These are phyloP conservation scores for Penicillium glabrum DNA, from an alignment of 2,329 filamentous ascomycete genomes.

Conservation along the genomic window DNA sequence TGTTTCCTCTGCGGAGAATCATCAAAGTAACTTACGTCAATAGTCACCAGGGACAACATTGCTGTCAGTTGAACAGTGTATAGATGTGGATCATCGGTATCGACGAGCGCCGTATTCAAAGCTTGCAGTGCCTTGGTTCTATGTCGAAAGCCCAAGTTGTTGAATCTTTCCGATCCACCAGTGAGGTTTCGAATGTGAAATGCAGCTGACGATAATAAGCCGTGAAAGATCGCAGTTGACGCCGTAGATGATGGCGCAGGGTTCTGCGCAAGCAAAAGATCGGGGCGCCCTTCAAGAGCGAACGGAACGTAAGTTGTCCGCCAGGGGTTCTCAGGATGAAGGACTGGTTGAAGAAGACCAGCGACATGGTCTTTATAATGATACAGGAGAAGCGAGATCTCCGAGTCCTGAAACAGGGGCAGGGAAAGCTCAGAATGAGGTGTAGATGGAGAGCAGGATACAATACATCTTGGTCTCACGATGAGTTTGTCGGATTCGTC, in stretches of 20 bases:
- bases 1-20: neutral
- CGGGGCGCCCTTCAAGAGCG: slow-evolving; percentile 10
- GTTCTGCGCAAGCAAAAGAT: slow-evolving; percentile 4
- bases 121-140: slow-evolving; percentile 5
- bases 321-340: slow-evolving; percentile 10
- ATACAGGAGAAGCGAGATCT: slow-evolving; percentile 4
- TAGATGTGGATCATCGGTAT: neutral
- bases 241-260: neutral
- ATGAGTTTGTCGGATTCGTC: neutral
- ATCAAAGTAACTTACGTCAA: slow-evolving; percentile 15
- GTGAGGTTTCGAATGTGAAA: slow-evolving; percentile 11
- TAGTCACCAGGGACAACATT: slow-evolving; percentile 21
- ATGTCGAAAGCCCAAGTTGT: slow-evolving; percentile 6
- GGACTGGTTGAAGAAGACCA: slow-evolving; percentile 11
- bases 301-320: slow-evolving; percentile 13
- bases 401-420: slow-evolving; percentile 1
- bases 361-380: slow-evolving; percentile 13
- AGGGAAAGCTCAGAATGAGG: neutral
- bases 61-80: slow-evolving; percentile 13
- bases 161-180: neutral
- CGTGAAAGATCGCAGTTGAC: slow-evolving; percentile 12
- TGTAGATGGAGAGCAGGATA: neutral
- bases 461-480: neutral
- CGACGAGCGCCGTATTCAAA: slow-evolving; percentile 3
- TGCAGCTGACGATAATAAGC: slow-evolving; percentile 10